Conservation (phyloP, 805 yeast genomes). For the Brettanomyces anomalus region DNA sequence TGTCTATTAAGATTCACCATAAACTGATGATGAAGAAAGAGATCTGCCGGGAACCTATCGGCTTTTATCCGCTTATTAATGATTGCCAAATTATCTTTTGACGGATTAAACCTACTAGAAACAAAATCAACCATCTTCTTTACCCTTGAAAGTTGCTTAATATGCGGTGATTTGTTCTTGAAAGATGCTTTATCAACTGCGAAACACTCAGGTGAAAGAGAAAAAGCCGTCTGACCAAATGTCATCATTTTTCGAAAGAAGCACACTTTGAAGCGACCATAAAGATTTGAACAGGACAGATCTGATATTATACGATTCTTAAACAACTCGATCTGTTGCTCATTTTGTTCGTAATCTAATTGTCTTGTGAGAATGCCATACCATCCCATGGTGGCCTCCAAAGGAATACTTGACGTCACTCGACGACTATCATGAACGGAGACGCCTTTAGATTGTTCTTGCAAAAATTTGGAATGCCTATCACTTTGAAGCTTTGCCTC, state of each 20-base stretch:
- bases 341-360: neutral
- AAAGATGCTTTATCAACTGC: neutral
- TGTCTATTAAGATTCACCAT: constrained; percentile 4
- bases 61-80: constrained; percentile 8
- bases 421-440: too few relatives aligned
- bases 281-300: neutral
- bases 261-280: constrained; percentile 1
- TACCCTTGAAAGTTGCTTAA: neutral
- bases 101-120: constrained; percentile 1
- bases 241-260: neutral
- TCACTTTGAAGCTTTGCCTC: too few relatives aligned
- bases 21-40: constrained; percentile 14
- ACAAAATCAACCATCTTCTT: constrained; percentile 1
- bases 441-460: too few relatives aligned
- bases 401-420: neutral
- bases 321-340: neutral
- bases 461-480: too few relatives aligned
- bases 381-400: neutral
- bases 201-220: neutral
- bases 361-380: neutral
- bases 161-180: neutral
- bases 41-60: constrained; percentile 7
- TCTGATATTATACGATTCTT: neutral
- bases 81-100: constrained; percentile 5
- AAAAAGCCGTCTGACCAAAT: neutral